Percentiles rank a stretch among this genome's conserved stretches.
Conservation (phyloP, 2,329 filamentous ascomycete genomes). For the Pyrenochaeta sp. region DNA sequence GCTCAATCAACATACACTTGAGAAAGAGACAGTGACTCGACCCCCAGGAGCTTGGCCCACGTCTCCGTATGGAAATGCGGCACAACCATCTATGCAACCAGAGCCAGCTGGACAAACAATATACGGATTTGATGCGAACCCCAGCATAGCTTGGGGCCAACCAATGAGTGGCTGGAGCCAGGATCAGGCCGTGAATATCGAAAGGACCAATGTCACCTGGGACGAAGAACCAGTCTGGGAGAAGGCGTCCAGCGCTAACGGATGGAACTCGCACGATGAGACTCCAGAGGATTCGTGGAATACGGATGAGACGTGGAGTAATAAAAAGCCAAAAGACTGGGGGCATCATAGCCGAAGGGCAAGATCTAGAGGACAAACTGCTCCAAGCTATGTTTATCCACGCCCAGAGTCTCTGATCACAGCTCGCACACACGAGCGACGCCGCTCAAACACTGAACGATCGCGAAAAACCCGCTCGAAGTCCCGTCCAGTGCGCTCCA, state of each 20-base stretch:
- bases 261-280: conserved; percentile 22
- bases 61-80: conserved; percentile 14
- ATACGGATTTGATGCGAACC: background rate
- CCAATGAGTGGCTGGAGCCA: conserved; percentile 8
- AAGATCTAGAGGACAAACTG: conserved; percentile 1
- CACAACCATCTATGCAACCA: background rate
- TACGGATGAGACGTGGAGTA: conserved; percentile 24
- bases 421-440: background rate
- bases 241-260: conserved; percentile 8
- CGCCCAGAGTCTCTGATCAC: background rate
- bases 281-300: conserved; percentile 29
- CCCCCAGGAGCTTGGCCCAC: conserved; percentile 38
- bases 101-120: background rate
- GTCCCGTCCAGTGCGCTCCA: conserved; percentile 1
- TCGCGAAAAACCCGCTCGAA: conserved; percentile 6
- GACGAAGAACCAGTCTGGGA: conserved; percentile 13
- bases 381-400: background rate
- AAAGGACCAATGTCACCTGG: conserved; percentile 22
- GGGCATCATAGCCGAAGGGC: conserved; percentile 3
- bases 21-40: conserved; percentile 15
- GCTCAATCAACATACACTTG: background rate
- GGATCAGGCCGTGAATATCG: conserved; percentile 7
- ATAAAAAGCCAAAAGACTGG: conserved; percentile 2
- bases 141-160: conserved; percentile 8
- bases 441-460: background rate